Evolutionary conservation across 2,329 filamentous ascomycete genomes (phyloP), one percentile per base, ranked within the genome.

Genomic region (Emericellopsis cladophorae): DNA sequence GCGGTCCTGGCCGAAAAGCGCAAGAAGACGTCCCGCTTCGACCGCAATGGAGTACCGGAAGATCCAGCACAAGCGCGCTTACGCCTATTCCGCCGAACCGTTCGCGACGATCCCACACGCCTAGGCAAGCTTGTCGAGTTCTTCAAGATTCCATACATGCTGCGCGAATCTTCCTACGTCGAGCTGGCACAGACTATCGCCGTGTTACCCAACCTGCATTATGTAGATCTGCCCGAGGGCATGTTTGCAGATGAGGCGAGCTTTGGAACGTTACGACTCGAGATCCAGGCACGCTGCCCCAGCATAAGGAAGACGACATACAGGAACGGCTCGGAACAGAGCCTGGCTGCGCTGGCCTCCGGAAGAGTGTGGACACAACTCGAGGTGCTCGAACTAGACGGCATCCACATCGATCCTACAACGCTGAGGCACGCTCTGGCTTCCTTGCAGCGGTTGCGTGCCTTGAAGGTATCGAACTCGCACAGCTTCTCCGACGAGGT

Each of bases 71-170:
- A 80, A 46, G 74, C 76, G 46, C 80, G 90, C 26, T 71, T 96
- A 39, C 74, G 79, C 51, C 72, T 95, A 42, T 74, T 96, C 37
- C 84, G 82, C 55, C 78, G 87, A 46, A 87, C 88, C 1, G 76
- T 95, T 39, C 79, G 88, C 46, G 84, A 90, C 39, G 81, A 88
- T 46, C 74, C 78, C 18, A 76, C 71, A 8, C 65, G 72, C 22
- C 65, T 94, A 36, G 87, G 81, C 29, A 67, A 73, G 42, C 67
- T 77, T 34, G 85, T 95, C 5, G 66, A 81, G 53, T 88, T 81
- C 51, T 69, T 96, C 53, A 94, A 95, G 66, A 79, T 87, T 44
- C 87, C 90, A 7, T 95, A 95, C 60, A 95, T 95, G 90, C 81
- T 90, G 41, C 79, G 90, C 43, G 87, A 95, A 64, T 84, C 84